Evolutionary conservation across 495 filamentous ascomycete genomes (phyloP).

Genomic region (Xylaria scruposa): DNA sequence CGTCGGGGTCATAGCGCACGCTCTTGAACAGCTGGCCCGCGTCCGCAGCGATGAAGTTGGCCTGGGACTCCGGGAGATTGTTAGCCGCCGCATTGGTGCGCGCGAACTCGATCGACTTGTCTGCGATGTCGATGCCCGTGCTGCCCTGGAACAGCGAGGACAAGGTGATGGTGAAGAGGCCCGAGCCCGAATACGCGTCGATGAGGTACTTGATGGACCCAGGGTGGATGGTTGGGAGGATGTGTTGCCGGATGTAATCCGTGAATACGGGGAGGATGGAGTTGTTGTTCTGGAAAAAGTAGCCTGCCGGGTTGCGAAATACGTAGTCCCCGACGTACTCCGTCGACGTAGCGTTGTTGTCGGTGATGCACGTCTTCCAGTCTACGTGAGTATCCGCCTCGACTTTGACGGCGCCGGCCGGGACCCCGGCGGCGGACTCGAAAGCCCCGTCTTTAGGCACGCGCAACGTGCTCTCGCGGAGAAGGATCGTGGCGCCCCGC

Average conservation of each 20-base stretch:
- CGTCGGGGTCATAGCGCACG: conserved; percentile 70
- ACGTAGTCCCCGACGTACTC: conserved; percentile 87
- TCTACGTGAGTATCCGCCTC: conserved; percentile 63
- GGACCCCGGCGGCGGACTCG: conserved; percentile 25
- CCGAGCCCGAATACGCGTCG: conserved; percentile 96
- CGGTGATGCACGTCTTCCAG: conserved; percentile 84
- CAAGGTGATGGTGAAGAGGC: conserved; percentile 95
- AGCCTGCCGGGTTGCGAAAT: conserved; percentile 87
- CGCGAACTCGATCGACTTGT: conserved; percentile 75
- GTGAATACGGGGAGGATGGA: conserved; percentile 93
- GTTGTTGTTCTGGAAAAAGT: conserved; percentile 99
- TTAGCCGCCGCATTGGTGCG: conserved; percentile 79
- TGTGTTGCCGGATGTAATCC: conserved; percentile 83
- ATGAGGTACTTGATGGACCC: conserved; percentile 77
- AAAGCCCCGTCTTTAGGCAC: conserved; percentile 54
- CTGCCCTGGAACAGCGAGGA: conserved; percentile 71
- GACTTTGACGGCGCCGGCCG: conserved; percentile 38
- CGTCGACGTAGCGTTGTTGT: conserved; percentile 76
- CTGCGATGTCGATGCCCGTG: conserved; percentile 62
- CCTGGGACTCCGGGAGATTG: conserved; percentile 61
- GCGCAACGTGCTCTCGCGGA: conserved; percentile 84
- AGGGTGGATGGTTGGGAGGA: conserved; percentile 52
- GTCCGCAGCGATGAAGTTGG: conserved; percentile 84
- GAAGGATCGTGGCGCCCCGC: conserved; percentile 83
- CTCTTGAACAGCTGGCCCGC: conserved; percentile 80